phyloP scores from a whole-genome alignment of 176 grass and related monocot species.

The Themeda triandra region DNA sequence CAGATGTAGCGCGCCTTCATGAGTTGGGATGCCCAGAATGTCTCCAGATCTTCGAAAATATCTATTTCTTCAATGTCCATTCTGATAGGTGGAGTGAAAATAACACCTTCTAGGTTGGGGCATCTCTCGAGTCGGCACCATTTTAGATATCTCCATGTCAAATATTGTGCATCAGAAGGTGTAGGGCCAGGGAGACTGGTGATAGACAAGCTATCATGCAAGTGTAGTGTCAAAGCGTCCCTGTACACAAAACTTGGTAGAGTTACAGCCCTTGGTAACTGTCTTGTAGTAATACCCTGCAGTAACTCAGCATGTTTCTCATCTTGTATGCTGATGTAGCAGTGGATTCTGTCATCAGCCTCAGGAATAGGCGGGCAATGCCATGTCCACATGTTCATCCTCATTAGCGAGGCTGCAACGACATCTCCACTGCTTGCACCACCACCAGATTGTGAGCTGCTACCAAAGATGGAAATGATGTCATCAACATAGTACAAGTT shows the following conservation, averaged over 20 bases:
- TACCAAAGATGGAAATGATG: neutral
- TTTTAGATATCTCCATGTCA: no score
- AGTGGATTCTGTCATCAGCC: accelerated
- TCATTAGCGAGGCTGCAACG: neutral
- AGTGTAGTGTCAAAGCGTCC: accelerated
- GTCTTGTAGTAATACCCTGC: neutral
- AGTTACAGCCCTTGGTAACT: neutral
- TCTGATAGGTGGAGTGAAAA: neutral
- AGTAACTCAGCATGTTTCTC: neutral
- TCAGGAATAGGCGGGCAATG: neutral
- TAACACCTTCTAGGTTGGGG: neutral
- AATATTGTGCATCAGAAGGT: accelerated
- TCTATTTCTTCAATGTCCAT: accelerated
- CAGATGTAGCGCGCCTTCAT: neutral
- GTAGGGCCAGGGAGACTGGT: neutral
- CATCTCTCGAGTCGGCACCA: constrained; percentile 19
- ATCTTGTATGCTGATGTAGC: neutral
- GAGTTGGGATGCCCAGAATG: constrained; percentile 13
- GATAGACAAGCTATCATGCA: neutral
- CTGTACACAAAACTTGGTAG: neutral
- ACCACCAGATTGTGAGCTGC: neutral
- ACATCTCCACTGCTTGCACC: neutral
- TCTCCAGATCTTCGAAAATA: accelerated
- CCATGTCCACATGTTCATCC: neutral
- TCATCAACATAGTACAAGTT: neutral